Evolutionary conservation across 2,329 filamentous ascomycete species (phyloP).

Genomic region (Arthrobotrys sinensis): DNA sequence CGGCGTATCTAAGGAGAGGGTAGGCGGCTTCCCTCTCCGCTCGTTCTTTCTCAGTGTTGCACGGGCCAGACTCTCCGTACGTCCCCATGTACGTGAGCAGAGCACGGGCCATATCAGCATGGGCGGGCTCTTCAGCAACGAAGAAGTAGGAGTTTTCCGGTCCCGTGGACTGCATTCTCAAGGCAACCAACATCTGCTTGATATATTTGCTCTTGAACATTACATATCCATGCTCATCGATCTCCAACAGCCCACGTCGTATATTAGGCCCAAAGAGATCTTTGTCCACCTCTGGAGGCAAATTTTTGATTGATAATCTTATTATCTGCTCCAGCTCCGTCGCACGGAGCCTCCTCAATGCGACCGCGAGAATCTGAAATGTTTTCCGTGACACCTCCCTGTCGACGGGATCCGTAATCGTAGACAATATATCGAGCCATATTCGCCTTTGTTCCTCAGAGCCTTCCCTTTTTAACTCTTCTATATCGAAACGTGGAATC

Average conservation of each 20-base stretch:
- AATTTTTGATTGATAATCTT: neutral
- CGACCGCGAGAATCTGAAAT: neutral
- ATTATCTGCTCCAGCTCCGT: conserved; percentile 4
- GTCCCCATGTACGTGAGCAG: conserved; percentile 34
- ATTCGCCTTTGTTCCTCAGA: neutral
- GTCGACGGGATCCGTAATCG: conserved; percentile 7
- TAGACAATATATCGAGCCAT: neutral
- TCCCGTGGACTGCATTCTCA: neutral
- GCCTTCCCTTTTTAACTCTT: neutral
- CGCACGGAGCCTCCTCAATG: neutral
- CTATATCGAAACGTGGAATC: neutral
- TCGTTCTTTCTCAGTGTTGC: neutral
- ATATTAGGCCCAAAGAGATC: conserved; percentile 5
- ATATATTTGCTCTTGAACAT: conserved; percentile 17
- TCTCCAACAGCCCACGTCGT: conserved; percentile 2
- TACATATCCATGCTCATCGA: conserved; percentile 11
- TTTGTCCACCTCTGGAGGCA: neutral
- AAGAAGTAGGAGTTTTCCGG: conserved; percentile 5
- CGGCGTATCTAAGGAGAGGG: conserved; percentile 38
- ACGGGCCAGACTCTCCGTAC: conserved; percentile 33
- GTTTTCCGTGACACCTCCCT: neutral
- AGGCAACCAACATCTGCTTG: conserved; percentile 6
- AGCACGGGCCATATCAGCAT: conserved; percentile 9
- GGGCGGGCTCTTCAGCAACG: neutral
- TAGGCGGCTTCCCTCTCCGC: conserved; percentile 9